phyloP scores from a whole-genome alignment of 371 early-diverging fungal species.

The Syncephalis fuscata region DNA sequence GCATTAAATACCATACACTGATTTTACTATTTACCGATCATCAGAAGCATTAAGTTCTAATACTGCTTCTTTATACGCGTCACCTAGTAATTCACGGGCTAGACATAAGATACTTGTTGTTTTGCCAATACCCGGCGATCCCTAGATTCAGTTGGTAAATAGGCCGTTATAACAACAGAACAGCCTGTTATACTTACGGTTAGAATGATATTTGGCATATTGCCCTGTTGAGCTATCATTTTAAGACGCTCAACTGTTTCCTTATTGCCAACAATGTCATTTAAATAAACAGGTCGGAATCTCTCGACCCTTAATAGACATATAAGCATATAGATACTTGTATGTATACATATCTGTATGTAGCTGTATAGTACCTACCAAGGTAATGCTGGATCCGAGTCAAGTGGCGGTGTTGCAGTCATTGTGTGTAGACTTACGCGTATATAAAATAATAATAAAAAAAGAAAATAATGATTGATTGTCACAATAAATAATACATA shows the following conservation, averaged over 20 bases:
- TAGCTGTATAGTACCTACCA: too few relatives aligned
- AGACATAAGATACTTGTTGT: slow-evolving; percentile 93
- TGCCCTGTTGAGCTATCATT: slow-evolving; percentile 75
- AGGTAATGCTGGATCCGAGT: too few relatives aligned
- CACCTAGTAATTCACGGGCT: slow-evolving; percentile 70
- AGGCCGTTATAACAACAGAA: neutral
- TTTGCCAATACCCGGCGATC: slow-evolving; percentile 98
- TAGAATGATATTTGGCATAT: slow-evolving; percentile 95
- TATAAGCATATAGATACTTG: too few relatives aligned
- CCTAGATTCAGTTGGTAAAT: slow-evolving; percentile 19
- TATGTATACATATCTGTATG: too few relatives aligned
- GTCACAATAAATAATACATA: too few relatives aligned
- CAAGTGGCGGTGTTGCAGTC: too few relatives aligned
- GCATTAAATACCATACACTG: neutral
- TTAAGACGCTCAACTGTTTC: slow-evolving; percentile 80
- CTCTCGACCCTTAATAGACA: slow-evolving; percentile 80
- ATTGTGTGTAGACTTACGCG: too few relatives aligned
- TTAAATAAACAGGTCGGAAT: slow-evolving; percentile 75
- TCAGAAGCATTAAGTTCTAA: slow-evolving; percentile 98
- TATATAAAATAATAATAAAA: too few relatives aligned
- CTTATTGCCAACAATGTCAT: slow-evolving; percentile 93
- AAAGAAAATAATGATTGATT: too few relatives aligned
- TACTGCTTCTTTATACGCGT: slow-evolving; percentile 75
- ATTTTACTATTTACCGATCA: slow-evolving; percentile 50
- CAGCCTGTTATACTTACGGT: slow-evolving; percentile 30